Evolutionary conservation across 1,139 yeast species (phyloP).

Genomic region (Tardiomyces digboiensis): DNA sequence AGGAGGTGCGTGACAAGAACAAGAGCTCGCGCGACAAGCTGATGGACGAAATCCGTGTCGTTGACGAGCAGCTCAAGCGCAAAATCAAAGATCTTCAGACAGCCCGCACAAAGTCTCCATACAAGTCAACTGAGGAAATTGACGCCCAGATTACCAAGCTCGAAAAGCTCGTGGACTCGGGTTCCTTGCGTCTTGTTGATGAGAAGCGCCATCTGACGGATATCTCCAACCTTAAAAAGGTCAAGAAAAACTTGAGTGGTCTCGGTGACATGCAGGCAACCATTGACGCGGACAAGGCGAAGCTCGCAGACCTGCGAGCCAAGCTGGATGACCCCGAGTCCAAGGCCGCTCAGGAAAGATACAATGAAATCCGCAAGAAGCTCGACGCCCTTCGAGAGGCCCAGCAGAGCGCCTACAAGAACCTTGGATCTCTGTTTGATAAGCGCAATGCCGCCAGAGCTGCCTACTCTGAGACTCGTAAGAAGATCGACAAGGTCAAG

Average conservation of each 20-base stretch:
- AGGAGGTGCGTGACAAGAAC: conserved; percentile 45
- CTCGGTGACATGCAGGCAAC: conserved; percentile 69
- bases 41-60: conserved; percentile 61
- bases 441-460: conserved; percentile 52
- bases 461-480: conserved; percentile 51
- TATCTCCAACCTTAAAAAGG: conserved; percentile 73
- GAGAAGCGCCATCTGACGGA: conserved; percentile 85
- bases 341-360: conserved; percentile 45
- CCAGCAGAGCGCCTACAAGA: conserved; percentile 57
- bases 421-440: conserved; percentile 52
- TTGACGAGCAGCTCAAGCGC: conserved; percentile 67
- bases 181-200: conserved; percentile 79
- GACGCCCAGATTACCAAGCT: conserved; percentile 61
- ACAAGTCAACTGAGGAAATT: conserved; percentile 69
- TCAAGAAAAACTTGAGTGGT: conserved; percentile 68
- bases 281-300: conserved; percentile 71
- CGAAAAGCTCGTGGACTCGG: conserved; percentile 71
- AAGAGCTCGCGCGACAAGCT: conserved; percentile 61
- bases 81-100: conserved; percentile 67
- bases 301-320: conserved; percentile 68
- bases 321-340: conserved; percentile 54
- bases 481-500: conserved; percentile 47
- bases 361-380: conserved; percentile 50
- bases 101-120: conserved; percentile 57
- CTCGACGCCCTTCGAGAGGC: conserved; percentile 49